Evolutionary conservation across 2,329 filamentous ascomycete genomes (phyloP), one percentile per base, ranked within the genome.

Genomic region (Allantophomopsis lycopodina): DNA sequence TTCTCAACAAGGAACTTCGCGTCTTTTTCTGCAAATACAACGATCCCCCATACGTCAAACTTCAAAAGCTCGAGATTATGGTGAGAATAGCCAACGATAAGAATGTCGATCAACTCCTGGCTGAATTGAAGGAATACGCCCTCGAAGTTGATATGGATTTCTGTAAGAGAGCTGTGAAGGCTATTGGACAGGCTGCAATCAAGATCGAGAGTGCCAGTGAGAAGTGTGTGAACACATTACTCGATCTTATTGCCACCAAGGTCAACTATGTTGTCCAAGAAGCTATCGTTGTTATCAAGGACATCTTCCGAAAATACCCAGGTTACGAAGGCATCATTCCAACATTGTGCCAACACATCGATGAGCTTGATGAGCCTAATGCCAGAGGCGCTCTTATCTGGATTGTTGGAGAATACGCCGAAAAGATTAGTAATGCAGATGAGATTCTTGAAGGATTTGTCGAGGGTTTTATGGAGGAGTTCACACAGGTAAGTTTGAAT

Each of bases 11-110:
- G 60, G 91, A 98, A 60, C 77, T 98, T 54, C 78, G 91, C 35
- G 91, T 98, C 7, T 98, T 98, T 66, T 98, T 98, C 66, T 98
- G 91, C 79, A 98, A 98, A 64, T 98, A 98, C 66, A 96, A 96
- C 57, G 91, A 98, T 51, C 89, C 91, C 2, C 87, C 87, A 16
- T 98, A 98, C 58, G 79, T 98, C 53, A 98, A 98, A 61, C 77
- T 98, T 44, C 83, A 94, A 57, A 98, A 98, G 58, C 74, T 98
- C 37, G 91, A 98, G 58, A 96, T 96, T 46, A 96, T 98, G 91
- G 89, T 98, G 36, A 80, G 91, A 60, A 96, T 98, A 77, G 86
- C 89, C 44, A 96, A 95, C 62, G 88, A 95, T 50, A 83, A 81
- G 56, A 98, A 96, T 56, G 89, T 89, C 44, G 91, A 98, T 55